These are phyloP conservation scores for Poa annua DNA, from an alignment of 176 grass and related monocot species.

Conservation along the genomic window DNA sequence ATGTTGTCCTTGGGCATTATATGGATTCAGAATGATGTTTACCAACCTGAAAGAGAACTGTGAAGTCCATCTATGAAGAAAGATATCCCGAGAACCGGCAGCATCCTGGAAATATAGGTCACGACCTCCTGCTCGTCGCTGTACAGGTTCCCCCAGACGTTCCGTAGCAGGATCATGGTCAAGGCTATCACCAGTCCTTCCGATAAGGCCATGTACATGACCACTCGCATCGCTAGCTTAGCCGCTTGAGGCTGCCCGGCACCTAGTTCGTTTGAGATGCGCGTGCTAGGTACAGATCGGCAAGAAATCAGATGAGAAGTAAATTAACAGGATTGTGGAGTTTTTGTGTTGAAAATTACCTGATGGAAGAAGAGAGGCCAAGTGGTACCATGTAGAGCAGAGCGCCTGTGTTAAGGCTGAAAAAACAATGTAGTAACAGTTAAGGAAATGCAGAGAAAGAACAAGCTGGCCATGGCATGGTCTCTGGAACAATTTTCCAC, in stretches of 20 bases:
- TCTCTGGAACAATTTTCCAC: not conserved
- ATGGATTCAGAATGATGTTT: not conserved
- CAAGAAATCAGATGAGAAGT: not conserved
- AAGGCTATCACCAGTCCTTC: conserved; percentile 27
- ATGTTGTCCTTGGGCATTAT: not conserved
- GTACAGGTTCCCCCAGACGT: conserved; percentile 40
- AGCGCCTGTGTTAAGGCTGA: conserved; percentile 43
- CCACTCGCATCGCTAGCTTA: conserved; percentile 25
- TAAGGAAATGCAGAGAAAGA: not conserved
- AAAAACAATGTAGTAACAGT: not conserved
- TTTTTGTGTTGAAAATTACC: not conserved
- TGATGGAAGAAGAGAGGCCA: conserved; percentile 36
- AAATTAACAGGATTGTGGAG: not conserved
- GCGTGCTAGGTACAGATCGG: not conserved
- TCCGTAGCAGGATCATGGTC: conserved; percentile 38
- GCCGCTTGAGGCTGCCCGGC: conserved; percentile 39
- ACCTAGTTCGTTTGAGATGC: conserved; percentile 33
- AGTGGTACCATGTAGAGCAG: conserved; percentile 45
- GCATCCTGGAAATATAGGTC: conserved; percentile 36
- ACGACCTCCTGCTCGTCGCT: conserved; percentile 44
- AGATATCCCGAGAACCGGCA: conserved; percentile 39
- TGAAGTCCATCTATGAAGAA: conserved; percentile 42
- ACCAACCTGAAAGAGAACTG: conserved; percentile 39
- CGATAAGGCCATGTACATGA: conserved; percentile 33
- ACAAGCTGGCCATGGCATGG: not conserved